Percentiles rank a stretch among this genome's conserved stretches.
These are phyloP conservation scores for Euphorbia peplus DNA, from an alignment of 345 rosid genomes.

Conservation along the genomic window DNA sequence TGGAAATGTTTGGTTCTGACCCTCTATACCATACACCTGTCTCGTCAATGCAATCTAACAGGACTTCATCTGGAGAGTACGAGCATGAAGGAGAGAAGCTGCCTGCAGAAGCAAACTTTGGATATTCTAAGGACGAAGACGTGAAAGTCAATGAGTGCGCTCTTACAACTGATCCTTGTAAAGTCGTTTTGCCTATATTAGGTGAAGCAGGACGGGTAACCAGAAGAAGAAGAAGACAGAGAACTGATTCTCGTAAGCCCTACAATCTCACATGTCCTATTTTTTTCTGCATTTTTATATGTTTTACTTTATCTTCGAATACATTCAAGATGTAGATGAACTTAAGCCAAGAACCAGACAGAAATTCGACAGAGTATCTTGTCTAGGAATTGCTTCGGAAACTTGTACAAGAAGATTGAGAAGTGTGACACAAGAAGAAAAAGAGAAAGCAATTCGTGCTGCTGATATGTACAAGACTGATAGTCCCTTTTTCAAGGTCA, in stretches of 20 bases:
- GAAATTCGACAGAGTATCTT: conserved; percentile 7
- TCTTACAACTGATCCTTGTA: conserved; percentile 4
- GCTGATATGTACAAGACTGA: conserved; percentile 30
- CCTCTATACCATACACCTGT: too few species aligned
- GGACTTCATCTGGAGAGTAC: neutral
- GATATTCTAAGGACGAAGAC: conserved; percentile 19
- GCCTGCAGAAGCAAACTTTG: conserved; percentile 7
- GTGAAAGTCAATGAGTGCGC: conserved; percentile 16
- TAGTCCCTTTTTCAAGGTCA: conserved; percentile 38
- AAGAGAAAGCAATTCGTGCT: conserved; percentile 21
- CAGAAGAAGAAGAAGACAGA: conserved; percentile 17
- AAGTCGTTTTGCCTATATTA: conserved; percentile 13
- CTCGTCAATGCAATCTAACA: too few species aligned
- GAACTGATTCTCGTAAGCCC: conserved; percentile 23
- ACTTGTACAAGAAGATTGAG: conserved; percentile 24
- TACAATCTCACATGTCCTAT: conserved; percentile 3
- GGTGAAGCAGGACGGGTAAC: conserved; percentile 4
- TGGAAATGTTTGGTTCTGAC: conserved; percentile 4
- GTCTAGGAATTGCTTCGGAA: conserved; percentile 6
- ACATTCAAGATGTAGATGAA: conserved; percentile 11
- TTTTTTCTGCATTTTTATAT: neutral
- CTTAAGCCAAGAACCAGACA: conserved; percentile 7
- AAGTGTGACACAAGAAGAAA: conserved; percentile 31
- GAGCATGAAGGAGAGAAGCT: neutral
- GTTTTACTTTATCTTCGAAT: neutral